These are phyloP conservation scores for Moricandia arvensis DNA, from an alignment of 345 rosid genomes.

Conservation along the genomic window DNA sequence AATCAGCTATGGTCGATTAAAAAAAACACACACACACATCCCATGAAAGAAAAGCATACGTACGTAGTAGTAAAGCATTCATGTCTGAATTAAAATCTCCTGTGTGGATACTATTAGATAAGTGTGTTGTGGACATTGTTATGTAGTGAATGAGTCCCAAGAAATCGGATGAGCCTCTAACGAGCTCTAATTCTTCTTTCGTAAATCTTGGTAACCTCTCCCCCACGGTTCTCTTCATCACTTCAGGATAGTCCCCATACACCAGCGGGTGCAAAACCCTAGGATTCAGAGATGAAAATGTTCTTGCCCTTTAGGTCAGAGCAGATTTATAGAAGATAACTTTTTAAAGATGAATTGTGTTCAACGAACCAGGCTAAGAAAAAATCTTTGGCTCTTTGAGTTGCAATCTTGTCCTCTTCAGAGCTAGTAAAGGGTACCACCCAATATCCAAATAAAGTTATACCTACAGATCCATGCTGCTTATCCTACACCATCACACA, in stretches of 20 bases:
- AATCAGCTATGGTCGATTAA: background rate
- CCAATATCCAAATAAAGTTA: constrained; percentile 35
- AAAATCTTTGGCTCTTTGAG: constrained; percentile 46
- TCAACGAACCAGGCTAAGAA: constrained; percentile 45
- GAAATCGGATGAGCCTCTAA: constrained; percentile 62
- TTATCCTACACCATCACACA: constrained; percentile 37
- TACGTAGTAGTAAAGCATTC: constrained; percentile 2
- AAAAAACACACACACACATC: background rate
- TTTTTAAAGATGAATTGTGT: background rate
- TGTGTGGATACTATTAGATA: background rate
- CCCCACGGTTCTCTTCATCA: constrained; percentile 56
- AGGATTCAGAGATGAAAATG: background rate
- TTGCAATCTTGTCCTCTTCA: constrained; percentile 43
- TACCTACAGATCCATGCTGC: constrained; percentile 50
- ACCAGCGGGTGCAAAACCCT: constrained; percentile 66
- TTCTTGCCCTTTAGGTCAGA: background rate
- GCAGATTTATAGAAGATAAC: background rate
- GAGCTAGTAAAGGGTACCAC: constrained; percentile 45
- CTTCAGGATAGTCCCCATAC: constrained; percentile 67
- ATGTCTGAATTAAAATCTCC: constrained; percentile 43
- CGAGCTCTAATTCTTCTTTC: constrained; percentile 44
- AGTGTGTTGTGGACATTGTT: constrained; percentile 29
- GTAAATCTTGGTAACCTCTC: constrained; percentile 63
- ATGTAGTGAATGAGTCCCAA: constrained; percentile 52
- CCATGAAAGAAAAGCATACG: constrained; percentile 27